Percentiles rank a stretch among this genome's conserved stretches.
These are phyloP conservation scores for Penicillium expansum DNA, from an alignment of 2,329 filamentous ascomycete species.

Conservation along the genomic window DNA sequence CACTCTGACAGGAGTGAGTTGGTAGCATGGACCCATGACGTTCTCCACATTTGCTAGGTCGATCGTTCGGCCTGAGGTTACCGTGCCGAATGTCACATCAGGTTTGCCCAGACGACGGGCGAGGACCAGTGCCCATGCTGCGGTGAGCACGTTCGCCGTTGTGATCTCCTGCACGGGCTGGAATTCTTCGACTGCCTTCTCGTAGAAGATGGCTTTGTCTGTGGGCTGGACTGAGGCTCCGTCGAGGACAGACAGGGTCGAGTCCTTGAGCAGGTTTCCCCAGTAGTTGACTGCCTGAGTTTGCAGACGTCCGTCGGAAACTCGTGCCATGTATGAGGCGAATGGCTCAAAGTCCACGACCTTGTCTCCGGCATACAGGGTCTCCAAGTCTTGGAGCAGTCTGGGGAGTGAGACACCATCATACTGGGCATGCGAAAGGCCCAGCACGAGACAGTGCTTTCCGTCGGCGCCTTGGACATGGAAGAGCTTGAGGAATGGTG, in stretches of 20 bases:
- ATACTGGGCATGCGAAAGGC: slow-evolving; percentile 65
- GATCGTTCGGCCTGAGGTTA: slow-evolving; percentile 61
- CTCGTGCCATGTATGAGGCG: slow-evolving; percentile 39
- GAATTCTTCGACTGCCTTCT: slow-evolving; percentile 36
- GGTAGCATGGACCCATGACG: slow-evolving; percentile 59
- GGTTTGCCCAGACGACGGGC: slow-evolving; percentile 48
- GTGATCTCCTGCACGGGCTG: slow-evolving; percentile 54
- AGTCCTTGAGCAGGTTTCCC: slow-evolving; percentile 54
- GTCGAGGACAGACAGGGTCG: slow-evolving; percentile 42
- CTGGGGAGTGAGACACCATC: slow-evolving; percentile 63
- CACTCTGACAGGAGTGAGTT: slow-evolving; percentile 56
- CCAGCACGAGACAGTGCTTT: slow-evolving; percentile 47
- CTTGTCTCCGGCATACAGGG: slow-evolving; percentile 43
- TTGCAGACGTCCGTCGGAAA: slow-evolving; percentile 30
- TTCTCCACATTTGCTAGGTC: slow-evolving; percentile 52
- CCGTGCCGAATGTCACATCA: slow-evolving; percentile 62
- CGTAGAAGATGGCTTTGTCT: slow-evolving; percentile 27
- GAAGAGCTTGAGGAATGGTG: slow-evolving; percentile 57
- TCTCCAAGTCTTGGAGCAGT: slow-evolving; percentile 57
- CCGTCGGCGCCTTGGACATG: slow-evolving; percentile 41
- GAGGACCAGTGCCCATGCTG: slow-evolving; percentile 62
- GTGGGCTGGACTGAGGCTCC: slow-evolving; percentile 17
- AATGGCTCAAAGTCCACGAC: slow-evolving; percentile 40
- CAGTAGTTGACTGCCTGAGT: slow-evolving; percentile 51
- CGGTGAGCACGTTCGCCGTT: slow-evolving; percentile 59